Evolutionary conservation across 225 moss, liverwort and hornwort species (phyloP), one percentile per base, ranked within the genome.

Genomic region (Marchantia polymorpha): DNA sequence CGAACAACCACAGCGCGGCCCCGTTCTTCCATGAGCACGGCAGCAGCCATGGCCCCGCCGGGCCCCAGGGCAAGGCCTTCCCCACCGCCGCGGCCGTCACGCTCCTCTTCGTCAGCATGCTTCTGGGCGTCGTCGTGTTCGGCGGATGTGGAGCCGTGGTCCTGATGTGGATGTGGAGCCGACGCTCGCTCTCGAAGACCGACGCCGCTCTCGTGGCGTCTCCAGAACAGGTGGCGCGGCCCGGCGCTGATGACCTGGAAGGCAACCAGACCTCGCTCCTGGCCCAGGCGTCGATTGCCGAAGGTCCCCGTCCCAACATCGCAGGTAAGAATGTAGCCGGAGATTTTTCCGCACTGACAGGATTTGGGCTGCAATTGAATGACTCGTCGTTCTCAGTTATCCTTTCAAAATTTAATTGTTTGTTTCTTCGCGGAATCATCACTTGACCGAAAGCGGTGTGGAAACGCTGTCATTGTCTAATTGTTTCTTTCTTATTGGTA

Each of bases 61-160:
- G 1, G 7, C 78, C 69, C 12, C 69, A 69, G 69, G 86, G 83
- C 27, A 46, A 88, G 65, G 25, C 80, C 6, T 83, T 87, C 59
- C 66, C 86, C 0, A 85, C 83, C 0, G 79, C 75, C 14, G 4
- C 70, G 7, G 82, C 87, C 50, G 73, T 81, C 15, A 7, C 78
- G 23, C 69, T 91, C 29, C 73, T 89, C 17, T 88, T 91, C 52
- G 20, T 89, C 5, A 88, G 89, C 64, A 58, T 86, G 52, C 81
- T 86, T 17, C 55, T 84, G 6, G 91, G 89, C 0, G 84, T 91
- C 22, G 69, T 86, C 13, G 20, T 86, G 47, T 89, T 84, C 15
- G 91, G 89, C 79, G 91, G n/a, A n/a, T n/a, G n/a, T n/a, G n/a
- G 86, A 20, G 29, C 72, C 20, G 84, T 91, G 3, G 79, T 91